Conservation (phyloP, 345 rosid genomes). For the Psidium friedrichsthalianum region DNA sequence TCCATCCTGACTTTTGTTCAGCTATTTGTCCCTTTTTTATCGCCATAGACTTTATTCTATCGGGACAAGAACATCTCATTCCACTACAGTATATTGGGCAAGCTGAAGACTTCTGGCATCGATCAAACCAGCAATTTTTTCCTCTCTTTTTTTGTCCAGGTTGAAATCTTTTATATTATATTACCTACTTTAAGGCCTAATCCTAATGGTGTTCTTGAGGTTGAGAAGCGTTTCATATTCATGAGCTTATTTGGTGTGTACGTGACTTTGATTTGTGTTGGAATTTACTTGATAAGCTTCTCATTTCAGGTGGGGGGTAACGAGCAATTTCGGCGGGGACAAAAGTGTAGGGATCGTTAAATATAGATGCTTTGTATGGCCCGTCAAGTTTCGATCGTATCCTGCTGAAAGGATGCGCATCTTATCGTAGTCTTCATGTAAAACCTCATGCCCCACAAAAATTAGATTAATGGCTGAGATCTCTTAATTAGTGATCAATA, state of each 20-base stretch:
- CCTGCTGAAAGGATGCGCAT: background rate
- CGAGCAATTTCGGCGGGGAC: background rate
- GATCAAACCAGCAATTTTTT: background rate
- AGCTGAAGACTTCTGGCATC: background rate
- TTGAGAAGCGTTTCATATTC: background rate
- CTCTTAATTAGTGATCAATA: background rate
- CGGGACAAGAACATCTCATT: background rate
- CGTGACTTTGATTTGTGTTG: background rate
- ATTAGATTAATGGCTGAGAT: background rate
- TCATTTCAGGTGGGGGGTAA: background rate
- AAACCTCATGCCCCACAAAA: background rate
- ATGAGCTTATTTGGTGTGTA: background rate
- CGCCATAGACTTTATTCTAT: background rate
- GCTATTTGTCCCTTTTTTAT: background rate
- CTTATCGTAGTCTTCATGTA: background rate
- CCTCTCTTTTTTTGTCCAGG: background rate
- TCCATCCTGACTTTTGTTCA: background rate
- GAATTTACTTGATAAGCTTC: background rate
- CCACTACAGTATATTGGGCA: background rate
- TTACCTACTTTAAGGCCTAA: background rate
- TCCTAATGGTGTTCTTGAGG: background rate
- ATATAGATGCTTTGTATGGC: background rate
- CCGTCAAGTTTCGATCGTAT: background rate
- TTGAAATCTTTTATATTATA: background rate
- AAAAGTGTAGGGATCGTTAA: background rate